Evolutionary conservation across 2,329 filamentous ascomycete genomes (phyloP).

Genomic region (Alternaria hordeiaustralica): DNA sequence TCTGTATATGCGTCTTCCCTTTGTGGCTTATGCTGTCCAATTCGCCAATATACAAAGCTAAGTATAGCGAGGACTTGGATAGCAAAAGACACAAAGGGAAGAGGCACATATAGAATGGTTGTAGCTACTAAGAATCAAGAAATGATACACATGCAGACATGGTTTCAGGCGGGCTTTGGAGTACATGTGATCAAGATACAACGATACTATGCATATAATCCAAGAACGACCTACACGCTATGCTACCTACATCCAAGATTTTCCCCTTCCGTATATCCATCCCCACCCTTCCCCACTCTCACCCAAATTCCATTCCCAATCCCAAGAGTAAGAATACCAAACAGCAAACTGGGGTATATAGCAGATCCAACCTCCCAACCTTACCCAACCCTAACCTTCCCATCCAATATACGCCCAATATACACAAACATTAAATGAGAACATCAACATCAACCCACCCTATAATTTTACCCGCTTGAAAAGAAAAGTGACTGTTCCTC

Average conservation of each 20-base stretch:
- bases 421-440: conserved; percentile 6
- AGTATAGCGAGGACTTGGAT: no score
- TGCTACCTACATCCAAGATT: conserved; percentile 1
- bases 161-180: neutral
- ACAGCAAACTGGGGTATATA: conserved; percentile 35
- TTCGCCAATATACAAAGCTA: no score
- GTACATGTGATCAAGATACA: neutral
- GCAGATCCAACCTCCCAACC: conserved; percentile 22
- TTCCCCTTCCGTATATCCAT: neutral
- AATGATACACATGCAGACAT: neutral
- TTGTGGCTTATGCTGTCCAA: no score
- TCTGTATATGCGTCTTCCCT: no score
- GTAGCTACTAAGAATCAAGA: accelerated
- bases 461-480: neutral
- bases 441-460: neutral
- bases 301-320: neutral
- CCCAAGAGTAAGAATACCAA: conserved; percentile 8
- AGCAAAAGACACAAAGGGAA: no score
- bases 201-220: neutral
- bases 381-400: neutral
- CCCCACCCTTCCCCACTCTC: neutral
- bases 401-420: neutral
- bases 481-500: no score
- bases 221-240: neutral
- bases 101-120: neutral